Conservation (phyloP, 2,329 filamentous ascomycete species). For the Sordariomycetes sp. region DNA sequence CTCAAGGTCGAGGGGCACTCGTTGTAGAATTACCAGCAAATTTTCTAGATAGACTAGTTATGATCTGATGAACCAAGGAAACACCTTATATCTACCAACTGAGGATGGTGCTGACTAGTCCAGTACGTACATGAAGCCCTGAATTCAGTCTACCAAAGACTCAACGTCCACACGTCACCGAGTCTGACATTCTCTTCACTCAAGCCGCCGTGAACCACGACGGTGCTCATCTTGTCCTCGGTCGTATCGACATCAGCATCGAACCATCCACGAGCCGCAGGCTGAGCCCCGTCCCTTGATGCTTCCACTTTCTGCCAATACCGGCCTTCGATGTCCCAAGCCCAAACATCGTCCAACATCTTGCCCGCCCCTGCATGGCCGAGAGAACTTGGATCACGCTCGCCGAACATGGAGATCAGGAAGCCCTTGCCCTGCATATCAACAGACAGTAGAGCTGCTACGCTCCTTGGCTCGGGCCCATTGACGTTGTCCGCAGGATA, state of each 20-base stretch:
- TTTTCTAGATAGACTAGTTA: too few species aligned
- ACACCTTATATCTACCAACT: too few species aligned
- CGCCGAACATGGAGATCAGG: conserved; percentile 29
- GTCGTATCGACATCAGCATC: conserved; percentile 19
- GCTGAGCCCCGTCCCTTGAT: conserved; percentile 9
- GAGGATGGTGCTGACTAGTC: too few species aligned
- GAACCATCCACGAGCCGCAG: conserved; percentile 28
- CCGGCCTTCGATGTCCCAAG: conserved; percentile 21
- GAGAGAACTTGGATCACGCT: conserved; percentile 23
- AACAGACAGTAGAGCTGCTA: conserved; percentile 16
- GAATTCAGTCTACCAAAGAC: too few species aligned
- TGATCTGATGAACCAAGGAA: too few species aligned
- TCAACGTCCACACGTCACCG: conserved; percentile 28
- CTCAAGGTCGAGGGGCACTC: conserved; percentile 18
- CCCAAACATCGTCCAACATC: conserved; percentile 30
- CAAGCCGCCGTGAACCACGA: conserved; percentile 29
- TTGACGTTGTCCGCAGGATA: conserved; percentile 15
- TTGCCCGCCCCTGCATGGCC: conserved; percentile 30
- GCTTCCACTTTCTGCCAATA: conserved; percentile 16
- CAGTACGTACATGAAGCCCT: too few species aligned
- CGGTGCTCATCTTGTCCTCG: conserved; percentile 7
- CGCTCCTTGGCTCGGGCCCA: conserved; percentile 21
- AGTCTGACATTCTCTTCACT: conserved; percentile 24
- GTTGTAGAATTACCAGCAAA: conserved; percentile 10
- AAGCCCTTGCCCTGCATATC: conserved; percentile 10